These are phyloP conservation scores for Coriaria nepalensis DNA, from an alignment of 306 rosid genomes.

Conservation along the genomic window DNA sequence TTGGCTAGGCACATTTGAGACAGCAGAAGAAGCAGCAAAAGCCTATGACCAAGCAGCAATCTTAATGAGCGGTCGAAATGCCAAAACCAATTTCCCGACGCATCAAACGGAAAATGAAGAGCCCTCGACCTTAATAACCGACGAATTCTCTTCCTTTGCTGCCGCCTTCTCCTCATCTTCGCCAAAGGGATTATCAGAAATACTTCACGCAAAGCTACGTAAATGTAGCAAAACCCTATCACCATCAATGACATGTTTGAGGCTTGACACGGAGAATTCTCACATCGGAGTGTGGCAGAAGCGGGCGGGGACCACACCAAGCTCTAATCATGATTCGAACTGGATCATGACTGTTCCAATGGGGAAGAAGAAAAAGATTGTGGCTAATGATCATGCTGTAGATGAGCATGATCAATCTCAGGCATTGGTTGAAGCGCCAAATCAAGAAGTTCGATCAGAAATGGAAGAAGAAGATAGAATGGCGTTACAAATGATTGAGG, in stretches of 20 bases:
- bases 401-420: constrained; percentile 11
- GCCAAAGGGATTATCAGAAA: constrained; percentile 36
- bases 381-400: too few species aligned
- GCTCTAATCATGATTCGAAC: constrained; percentile 31
- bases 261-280: constrained; percentile 54
- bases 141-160: too few species aligned
- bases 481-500: constrained; percentile 66
- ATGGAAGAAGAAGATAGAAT: constrained; percentile 46
- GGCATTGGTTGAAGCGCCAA: background rate
- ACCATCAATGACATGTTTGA: constrained; percentile 57
- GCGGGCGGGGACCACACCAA: constrained; percentile 57
- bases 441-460: constrained; percentile 15
- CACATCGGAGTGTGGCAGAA: constrained; percentile 67
- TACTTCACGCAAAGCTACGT: constrained; percentile 43
- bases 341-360: constrained; percentile 57
- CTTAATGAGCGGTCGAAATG: constrained; percentile 22
- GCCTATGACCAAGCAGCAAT: constrained; percentile 20
- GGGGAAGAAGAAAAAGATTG: constrained; percentile 24
- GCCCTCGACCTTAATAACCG: constrained; percentile 1
- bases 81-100: constrained; percentile 21
- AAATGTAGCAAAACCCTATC: constrained; percentile 49
- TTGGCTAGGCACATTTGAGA: constrained; percentile 21
- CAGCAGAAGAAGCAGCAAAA: constrained; percentile 18
- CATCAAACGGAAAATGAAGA: constrained; percentile 25
- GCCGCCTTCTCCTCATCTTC: constrained; percentile 8